These are phyloP conservation scores for Lactarius sp. DNA, from an alignment of 768 basidiomycete genomes.

Conservation along the genomic window DNA sequence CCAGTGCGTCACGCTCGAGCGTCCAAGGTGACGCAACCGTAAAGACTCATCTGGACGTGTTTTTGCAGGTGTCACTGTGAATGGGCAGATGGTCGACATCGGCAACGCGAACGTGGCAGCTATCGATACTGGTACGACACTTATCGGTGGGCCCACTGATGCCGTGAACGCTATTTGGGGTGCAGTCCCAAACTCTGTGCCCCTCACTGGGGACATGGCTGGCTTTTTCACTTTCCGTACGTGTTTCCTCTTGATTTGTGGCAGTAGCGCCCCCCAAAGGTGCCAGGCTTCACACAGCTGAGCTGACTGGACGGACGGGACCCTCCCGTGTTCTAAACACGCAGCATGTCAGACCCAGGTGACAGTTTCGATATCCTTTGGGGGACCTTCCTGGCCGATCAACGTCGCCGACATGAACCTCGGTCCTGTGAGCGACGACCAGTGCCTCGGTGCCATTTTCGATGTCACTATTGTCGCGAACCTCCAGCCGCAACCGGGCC, in stretches of 20 bases:
- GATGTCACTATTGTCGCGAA: constrained; percentile 53
- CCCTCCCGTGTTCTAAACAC: constrained; percentile 11
- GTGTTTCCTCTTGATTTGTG: constrained; percentile 29
- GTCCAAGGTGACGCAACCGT: not conserved
- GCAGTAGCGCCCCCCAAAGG: not conserved
- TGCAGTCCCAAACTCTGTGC: constrained; percentile 52
- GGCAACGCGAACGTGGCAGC: constrained; percentile 53
- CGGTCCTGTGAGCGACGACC: constrained; percentile 39
- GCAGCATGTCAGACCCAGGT: constrained; percentile 66
- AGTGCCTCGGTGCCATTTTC: constrained; percentile 61
- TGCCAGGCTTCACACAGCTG: not conserved
- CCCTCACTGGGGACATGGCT: constrained; percentile 39
- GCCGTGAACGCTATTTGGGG: constrained; percentile 59
- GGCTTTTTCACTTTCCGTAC: constrained; percentile 84
- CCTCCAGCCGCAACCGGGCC: constrained; percentile 34
- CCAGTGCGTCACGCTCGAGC: constrained; percentile 35
- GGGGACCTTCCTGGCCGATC: constrained; percentile 66
- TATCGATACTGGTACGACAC: constrained; percentile 93
- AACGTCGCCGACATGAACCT: constrained; percentile 74
- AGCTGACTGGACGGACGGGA: not conserved
- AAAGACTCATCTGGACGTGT: not conserved
- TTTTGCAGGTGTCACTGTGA: constrained; percentile 51
- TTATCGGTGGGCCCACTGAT: constrained; percentile 76
- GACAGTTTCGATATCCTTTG: constrained; percentile 63
- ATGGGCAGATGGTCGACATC: constrained; percentile 45